Evolutionary conservation across 2,329 filamentous ascomycete species (phyloP).

Genomic region (Fusarium protoensiforme): DNA sequence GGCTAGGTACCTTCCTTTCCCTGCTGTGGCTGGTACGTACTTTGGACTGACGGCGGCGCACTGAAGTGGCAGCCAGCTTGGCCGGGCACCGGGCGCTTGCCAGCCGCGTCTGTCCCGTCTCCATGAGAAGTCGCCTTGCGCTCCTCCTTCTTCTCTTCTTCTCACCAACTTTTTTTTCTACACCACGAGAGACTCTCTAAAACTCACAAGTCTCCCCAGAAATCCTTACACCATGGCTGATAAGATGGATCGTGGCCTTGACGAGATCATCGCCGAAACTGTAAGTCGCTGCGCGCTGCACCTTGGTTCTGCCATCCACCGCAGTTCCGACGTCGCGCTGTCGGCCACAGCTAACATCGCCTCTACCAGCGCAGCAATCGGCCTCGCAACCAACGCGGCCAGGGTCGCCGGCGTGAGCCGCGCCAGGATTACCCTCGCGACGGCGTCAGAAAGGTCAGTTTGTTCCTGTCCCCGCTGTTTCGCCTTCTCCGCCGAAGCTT

Average conservation of each 20-base stretch:
- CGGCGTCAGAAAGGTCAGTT: slow-evolving; percentile 86
- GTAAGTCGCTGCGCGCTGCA: slow-evolving; percentile 43
- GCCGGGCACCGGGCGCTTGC: not conserved
- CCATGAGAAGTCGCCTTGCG: not conserved
- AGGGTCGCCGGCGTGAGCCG: slow-evolving; percentile 50
- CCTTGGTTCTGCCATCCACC: not conserved
- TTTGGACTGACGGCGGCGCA: not conserved
- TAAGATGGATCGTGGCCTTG: slow-evolving; percentile 65
- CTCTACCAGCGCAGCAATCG: slow-evolving; percentile 43
- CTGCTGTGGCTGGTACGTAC: not conserved
- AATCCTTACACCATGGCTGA: slow-evolving; percentile 47
- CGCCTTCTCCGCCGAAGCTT: slow-evolving; percentile 9
- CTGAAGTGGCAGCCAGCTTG: not conserved
- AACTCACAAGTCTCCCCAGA: not conserved
- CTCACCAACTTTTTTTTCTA: slow-evolving; percentile 1
- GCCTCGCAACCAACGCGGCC: slow-evolving; percentile 50
- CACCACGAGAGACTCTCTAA: not conserved
- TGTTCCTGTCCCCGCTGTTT: not conserved
- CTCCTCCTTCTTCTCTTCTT: not conserved
- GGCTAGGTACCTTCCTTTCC: not conserved
- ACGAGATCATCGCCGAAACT: slow-evolving; percentile 67
- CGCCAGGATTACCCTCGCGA: slow-evolving; percentile 74
- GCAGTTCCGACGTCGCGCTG: slow-evolving; percentile 16
- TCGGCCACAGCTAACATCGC: slow-evolving; percentile 33
- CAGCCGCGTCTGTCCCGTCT: not conserved